These are phyloP conservation scores for Westerdykella ornata DNA, from an alignment of 2,329 filamentous ascomycete species.

Conservation along the genomic window DNA sequence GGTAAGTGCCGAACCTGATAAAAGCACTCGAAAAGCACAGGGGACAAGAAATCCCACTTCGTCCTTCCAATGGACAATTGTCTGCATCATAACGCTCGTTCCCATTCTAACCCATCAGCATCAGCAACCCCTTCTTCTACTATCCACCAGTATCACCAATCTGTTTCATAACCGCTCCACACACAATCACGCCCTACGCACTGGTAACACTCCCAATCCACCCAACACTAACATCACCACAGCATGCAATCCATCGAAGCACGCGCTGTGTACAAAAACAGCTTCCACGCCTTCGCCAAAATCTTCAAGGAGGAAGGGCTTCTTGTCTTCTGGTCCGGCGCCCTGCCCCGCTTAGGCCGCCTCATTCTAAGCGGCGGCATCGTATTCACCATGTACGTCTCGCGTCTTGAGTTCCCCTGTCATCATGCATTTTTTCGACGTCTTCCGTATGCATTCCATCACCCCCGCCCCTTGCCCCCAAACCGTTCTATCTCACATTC, in stretches of 20 bases:
- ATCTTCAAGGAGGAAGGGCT: slow-evolving; percentile 88
- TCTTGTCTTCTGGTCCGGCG: slow-evolving; percentile 89
- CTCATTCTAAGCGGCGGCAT: slow-evolving; percentile 90
- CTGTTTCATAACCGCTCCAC: too few species aligned
- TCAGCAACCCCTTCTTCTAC: background rate
- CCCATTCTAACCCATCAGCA: background rate
- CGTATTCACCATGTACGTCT: slow-evolving; percentile 79
- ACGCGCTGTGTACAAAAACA: slow-evolving; percentile 73
- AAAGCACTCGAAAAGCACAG: background rate
- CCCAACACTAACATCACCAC: background rate
- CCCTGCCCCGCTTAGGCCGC: slow-evolving; percentile 74
- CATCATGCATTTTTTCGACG: too few species aligned
- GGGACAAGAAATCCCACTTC: background rate
- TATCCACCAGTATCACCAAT: too few species aligned
- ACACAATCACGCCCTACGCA: too few species aligned
- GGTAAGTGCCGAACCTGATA: slow-evolving; percentile 30
- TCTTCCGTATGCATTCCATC: too few species aligned
- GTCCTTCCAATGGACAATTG: background rate
- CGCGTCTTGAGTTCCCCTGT: too few species aligned
- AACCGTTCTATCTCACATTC: too few species aligned
- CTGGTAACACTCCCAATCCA: background rate
- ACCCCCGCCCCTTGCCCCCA: too few species aligned
- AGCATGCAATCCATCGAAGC: slow-evolving; percentile 96
- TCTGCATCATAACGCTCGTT: slow-evolving; percentile 1
- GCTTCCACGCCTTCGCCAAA: slow-evolving; percentile 69